These are phyloP conservation scores for Annulohypoxylon maeteangense DNA, from an alignment of 495 filamentous ascomycete species.

Conservation along the genomic window DNA sequence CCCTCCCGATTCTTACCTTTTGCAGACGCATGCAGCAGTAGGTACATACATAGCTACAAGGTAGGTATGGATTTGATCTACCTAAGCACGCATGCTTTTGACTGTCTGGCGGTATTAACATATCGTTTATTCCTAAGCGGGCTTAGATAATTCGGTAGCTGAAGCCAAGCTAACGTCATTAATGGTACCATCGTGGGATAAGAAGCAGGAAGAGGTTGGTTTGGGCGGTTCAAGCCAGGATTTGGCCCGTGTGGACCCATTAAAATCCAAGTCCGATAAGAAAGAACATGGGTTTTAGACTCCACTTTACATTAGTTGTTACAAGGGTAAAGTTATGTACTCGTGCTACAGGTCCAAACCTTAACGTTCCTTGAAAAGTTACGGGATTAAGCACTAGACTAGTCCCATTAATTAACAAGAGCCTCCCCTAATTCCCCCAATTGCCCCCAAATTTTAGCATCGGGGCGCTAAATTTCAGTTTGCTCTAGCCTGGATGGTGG, in stretches of 20 bases:
- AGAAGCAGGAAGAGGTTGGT: conserved; percentile 17
- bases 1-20: conserved; percentile 12
- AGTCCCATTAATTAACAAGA: conserved; percentile 1
- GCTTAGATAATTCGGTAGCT: conserved; percentile 38
- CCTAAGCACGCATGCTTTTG: conserved; percentile 8
- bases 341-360: background rate
- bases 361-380: conserved; percentile 1
- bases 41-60: background rate
- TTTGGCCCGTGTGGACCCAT: conserved; percentile 21
- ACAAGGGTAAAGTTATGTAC: background rate
- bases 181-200: conserved; percentile 27
- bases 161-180: conserved; percentile 40
- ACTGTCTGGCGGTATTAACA: conserved; percentile 8
- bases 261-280: conserved; percentile 38
- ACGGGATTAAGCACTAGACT: conserved; percentile 20
- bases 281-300: background rate
- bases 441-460: conserved; percentile 28
- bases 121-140: conserved; percentile 15
- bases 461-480: conserved; percentile 12
- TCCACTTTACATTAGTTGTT: conserved; percentile 9
- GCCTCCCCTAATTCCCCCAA: conserved; percentile 17
- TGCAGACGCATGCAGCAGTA: conserved; percentile 28
- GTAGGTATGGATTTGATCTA: conserved; percentile 18
- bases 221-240: conserved; percentile 7
- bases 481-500: background rate